Conservation (phyloP, 352 stramenopile species). For the Globisporangium polare region DNA sequence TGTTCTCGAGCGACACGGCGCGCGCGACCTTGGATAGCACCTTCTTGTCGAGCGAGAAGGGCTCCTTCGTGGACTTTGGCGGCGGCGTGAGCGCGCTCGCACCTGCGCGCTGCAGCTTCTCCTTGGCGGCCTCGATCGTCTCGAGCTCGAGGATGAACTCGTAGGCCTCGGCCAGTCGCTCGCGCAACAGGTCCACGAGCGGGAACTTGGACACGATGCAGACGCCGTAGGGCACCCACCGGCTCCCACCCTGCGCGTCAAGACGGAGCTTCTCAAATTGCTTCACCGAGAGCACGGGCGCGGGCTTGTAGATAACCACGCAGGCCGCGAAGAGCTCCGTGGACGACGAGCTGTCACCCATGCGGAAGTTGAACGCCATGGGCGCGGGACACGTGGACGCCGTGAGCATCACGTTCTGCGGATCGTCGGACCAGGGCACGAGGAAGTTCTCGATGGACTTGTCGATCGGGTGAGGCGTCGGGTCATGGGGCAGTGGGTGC, state of each 20-base stretch:
- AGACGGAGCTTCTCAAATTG: constrained; percentile 58
- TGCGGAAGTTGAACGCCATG: constrained; percentile 72
- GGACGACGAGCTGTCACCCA: constrained; percentile 68
- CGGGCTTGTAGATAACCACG: constrained; percentile 78
- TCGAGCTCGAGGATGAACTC: constrained; percentile 78
- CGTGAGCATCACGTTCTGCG: constrained; percentile 37
- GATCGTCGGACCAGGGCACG: constrained; percentile 52
- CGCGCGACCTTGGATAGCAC: constrained; percentile 74
- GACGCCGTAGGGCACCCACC: constrained; percentile 79
- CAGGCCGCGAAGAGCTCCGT: constrained; percentile 75
- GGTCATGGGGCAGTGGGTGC: constrained; percentile 48
- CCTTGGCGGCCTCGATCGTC: constrained; percentile 30
- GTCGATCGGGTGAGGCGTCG: constrained; percentile 39
- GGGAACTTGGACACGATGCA: constrained; percentile 83
- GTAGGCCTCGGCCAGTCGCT: constrained; percentile 76
- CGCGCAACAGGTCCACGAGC: constrained; percentile 73
- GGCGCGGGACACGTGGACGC: constrained; percentile 44
- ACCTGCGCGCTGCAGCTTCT: constrained; percentile 25
- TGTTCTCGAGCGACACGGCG: constrained; percentile 60
- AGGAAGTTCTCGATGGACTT: constrained; percentile 75
- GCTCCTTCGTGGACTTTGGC: constrained; percentile 16
- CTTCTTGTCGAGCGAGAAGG: constrained; percentile 77
- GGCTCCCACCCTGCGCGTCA: constrained; percentile 32
- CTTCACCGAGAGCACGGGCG: constrained; percentile 48
- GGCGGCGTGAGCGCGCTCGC: constrained; percentile 1